Evolutionary conservation across 768 basidiomycete species (phyloP).

Genomic region (Mycena belliarum): DNA sequence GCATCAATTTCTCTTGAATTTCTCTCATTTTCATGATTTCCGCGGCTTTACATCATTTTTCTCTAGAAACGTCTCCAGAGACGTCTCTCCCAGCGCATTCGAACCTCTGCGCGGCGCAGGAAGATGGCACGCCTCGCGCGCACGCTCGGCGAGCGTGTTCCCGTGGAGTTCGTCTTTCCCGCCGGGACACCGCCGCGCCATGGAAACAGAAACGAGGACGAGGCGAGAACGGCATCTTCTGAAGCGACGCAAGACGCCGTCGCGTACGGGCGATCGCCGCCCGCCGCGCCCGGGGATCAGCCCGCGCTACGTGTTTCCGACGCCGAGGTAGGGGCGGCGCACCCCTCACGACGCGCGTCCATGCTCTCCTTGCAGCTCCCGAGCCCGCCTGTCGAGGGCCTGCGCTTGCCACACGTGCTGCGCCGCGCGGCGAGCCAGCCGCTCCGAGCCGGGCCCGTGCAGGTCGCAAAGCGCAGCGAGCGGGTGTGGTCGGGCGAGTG

Average conservation of each 20-base stretch:
- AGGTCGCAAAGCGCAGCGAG: slow-evolving; percentile 1
- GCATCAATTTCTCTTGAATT: too few relatives aligned
- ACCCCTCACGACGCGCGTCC: not conserved
- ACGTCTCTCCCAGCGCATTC: too few relatives aligned
- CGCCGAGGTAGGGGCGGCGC: not conserved
- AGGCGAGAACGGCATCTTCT: not conserved
- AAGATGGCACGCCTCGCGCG: slow-evolving; percentile 20
- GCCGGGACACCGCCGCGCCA: not conserved
- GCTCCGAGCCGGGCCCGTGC: not conserved
- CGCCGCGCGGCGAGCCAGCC: slow-evolving; percentile 1
- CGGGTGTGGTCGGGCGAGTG: slow-evolving; percentile 18
- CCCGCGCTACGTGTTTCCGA: too few relatives aligned
- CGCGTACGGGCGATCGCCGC: not conserved
- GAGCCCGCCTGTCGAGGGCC: not conserved
- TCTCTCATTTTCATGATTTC: too few relatives aligned
- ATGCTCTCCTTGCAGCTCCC: too few relatives aligned
- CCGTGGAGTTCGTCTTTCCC: slow-evolving; percentile 17
- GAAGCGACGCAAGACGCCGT: not conserved
- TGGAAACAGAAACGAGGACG: not conserved
- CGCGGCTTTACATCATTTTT: too few relatives aligned
- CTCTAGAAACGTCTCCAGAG: too few relatives aligned
- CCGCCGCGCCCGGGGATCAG: not conserved
- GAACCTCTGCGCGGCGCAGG: too few relatives aligned
- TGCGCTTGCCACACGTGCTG: not conserved
- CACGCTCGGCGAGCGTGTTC: slow-evolving; percentile 17